phyloP scores from a whole-genome alignment of 2,329 filamentous ascomycete genomes.

The Trichoderma koningiopsis region DNA sequence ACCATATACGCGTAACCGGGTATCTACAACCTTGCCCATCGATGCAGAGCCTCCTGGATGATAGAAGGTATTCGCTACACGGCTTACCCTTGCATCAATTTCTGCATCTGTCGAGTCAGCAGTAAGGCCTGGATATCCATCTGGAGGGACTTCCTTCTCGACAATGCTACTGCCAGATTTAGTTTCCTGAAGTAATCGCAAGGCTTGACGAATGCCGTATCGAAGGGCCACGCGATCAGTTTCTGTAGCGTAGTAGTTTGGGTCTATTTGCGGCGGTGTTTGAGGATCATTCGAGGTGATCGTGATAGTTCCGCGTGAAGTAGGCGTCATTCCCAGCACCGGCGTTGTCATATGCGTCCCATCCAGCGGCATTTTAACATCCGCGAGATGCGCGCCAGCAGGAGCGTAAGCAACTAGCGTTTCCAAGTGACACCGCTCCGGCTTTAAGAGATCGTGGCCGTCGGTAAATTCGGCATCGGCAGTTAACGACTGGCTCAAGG shows the following conservation, averaged over 20 bases:
- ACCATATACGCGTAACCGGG: not conserved
- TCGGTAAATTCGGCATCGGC: not conserved
- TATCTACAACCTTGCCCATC: not conserved
- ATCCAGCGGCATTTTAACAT: not conserved
- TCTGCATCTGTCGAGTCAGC: not conserved
- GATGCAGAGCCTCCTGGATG: not conserved
- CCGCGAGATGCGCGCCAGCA: not conserved
- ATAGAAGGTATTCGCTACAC: not conserved
- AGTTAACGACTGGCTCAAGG: not conserved
- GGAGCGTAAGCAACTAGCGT: not conserved
- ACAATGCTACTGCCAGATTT: not conserved
- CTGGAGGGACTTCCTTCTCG: not conserved
- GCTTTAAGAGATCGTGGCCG: not conserved
- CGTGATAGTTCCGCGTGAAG: not conserved
- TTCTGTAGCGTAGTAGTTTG: not conserved
- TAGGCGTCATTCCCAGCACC: not conserved
- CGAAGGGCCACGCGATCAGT: not conserved
- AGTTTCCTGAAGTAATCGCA: not conserved
- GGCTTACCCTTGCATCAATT: not conserved
- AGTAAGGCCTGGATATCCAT: not conserved
- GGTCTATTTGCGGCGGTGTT: not conserved
- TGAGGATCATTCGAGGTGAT: not conserved
- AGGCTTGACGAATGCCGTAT: not conserved
- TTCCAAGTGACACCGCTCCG: not conserved
- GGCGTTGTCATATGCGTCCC: not conserved